Base-by-base conservation (phyloP, 371 early-diverging fungal genomes). In the Apophysomyces trapeziformis region DNA sequence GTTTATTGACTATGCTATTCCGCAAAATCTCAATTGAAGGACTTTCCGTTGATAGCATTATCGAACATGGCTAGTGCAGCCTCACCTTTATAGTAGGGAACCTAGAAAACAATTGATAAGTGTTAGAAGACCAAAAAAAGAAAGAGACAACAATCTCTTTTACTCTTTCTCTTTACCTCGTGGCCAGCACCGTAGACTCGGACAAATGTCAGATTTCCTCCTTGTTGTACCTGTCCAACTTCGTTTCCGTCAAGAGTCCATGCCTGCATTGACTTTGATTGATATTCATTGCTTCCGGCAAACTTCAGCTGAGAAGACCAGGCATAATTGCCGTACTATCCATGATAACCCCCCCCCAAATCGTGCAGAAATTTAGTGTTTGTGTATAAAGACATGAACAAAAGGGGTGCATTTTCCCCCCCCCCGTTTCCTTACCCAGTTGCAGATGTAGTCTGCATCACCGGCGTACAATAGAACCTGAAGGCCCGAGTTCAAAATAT, bases 111-210 rank as follows among this genome's bases (percentile, higher is more conserved):
- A 57, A 58, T 7, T 12, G 4, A 46, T 12, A 35, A 45, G 21
- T 4, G 0, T 8, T 13, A 58, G 1, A 26, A 61, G 35, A 41
- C 6, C 9, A 11, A 45, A 6, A 46, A 57, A 38, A 21, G 13
- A 16, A 45, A 38, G 36, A 79, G 32, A 26, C 32, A 3, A 26
- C 32, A 26, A 26, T 26, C 3, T 26, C 32, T 26, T 26, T 26
- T 26, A 2, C 32, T 26, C 3, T 26, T 2, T 26, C 32, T 26
- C 32, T 26, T 26, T 26, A 26, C 85, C 93, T 94, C 94, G 71
- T 96, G 96, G 16, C 96, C 95, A 38, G 93, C 95, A 39, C 87
- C 92, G 69, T 87, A 95, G 4, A 92, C 82, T 16, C 90, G 86
- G 61, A 96, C 66, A 79, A 90, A 95, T 26, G 95, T 90, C 50